phyloP scores from a whole-genome alignment of 78 protist genomes.

The Ministeria vibrans region DNA sequence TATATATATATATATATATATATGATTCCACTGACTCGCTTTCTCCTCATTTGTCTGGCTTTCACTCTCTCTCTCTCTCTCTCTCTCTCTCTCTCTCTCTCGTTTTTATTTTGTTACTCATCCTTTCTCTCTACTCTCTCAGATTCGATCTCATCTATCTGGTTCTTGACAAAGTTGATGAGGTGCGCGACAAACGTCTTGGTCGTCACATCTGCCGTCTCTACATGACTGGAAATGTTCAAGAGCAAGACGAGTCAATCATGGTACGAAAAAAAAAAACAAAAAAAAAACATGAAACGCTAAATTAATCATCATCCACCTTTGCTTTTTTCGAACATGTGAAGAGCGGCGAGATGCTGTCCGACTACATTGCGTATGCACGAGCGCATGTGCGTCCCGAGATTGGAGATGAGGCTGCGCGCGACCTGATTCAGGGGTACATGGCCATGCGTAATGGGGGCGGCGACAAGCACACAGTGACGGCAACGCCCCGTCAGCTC shows the following conservation, averaged over 20 bases:
- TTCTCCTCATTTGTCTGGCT: neutral
- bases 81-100: neutral
- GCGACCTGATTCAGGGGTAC: slow-evolving; percentile 61
- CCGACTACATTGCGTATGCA: slow-evolving; percentile 85
- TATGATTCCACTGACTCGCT: neutral
- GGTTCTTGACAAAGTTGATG: slow-evolving; percentile 87
- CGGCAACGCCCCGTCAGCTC: slow-evolving; percentile 98
- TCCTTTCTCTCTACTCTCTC: neutral
- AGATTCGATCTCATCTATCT: slow-evolving; percentile 91
- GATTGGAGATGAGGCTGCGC: slow-evolving; percentile 76
- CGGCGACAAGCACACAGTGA: slow-evolving; percentile 46
- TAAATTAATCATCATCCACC: no score
- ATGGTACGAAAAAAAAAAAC: no score
- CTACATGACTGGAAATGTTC: no score
- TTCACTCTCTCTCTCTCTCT: neutral
- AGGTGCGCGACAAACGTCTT: slow-evolving; percentile 71
- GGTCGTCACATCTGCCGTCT: slow-evolving; percentile 77
- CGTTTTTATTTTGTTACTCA: neutral
- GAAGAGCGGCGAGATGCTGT: slow-evolving; percentile 9
- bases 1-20: neutral
- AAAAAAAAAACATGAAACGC: no score
- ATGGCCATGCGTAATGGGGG: slow-evolving; percentile 50
- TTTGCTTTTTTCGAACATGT: neutral
- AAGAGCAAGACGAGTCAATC: no score
- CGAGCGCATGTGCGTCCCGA: slow-evolving; percentile 55